Base-by-base conservation (phyloP, 225 moss, liverwort and hornwort species). In the Ulota crispa region DNA sequence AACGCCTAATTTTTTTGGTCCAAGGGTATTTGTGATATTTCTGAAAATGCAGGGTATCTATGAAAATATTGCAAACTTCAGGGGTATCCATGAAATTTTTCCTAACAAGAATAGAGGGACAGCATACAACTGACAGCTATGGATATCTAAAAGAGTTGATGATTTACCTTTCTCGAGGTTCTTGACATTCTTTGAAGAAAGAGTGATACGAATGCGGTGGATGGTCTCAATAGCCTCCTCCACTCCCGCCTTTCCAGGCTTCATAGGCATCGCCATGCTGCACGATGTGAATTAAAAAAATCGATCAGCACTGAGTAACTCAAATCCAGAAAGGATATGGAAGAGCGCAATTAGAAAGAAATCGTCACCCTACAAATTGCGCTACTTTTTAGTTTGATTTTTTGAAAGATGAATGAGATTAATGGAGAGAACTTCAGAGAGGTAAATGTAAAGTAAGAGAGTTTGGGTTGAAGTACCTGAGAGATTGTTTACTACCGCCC, bases 131-230 rank as follows among this genome's bases (percentile, higher is more conserved):
- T 4, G 1, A 5, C 31, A 21, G 23, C 10, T 8, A 19, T 26
- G 2, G 5, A 11, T n/a, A n/a, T 19, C 32, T 34, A 68, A 36
- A 8, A 65, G 0, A 19, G 23, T 24, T 5, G 3, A 28, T 5
- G n/a, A 78, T 82, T 47, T 21, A 88, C 94, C 94, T 53, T 95
- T 95, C 89, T 95, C 95, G 24, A 95, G 92, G 23, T 95, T 95
- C 87, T 95, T 93, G 27, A 95, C 93, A 66, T 92, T 95, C 85
- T 95, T 95, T 12, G 95, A 95, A 20, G 95, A 93, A 28, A 95
- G 92, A n/a, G 95, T 93, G 81, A 95, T 95, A 4, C 95, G 93
- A 80, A 95, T 95, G 27, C 95, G 90, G 84, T 95, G 95, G 66
- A 93, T 66, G 15, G 88, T 81, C 86, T 93, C 95, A 27, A 92